A percentile compares a stretch with the other conserved stretches of the same genome.
Conservation (phyloP, 2,329 filamentous ascomycete species). For the Exophiala mesophila region DNA sequence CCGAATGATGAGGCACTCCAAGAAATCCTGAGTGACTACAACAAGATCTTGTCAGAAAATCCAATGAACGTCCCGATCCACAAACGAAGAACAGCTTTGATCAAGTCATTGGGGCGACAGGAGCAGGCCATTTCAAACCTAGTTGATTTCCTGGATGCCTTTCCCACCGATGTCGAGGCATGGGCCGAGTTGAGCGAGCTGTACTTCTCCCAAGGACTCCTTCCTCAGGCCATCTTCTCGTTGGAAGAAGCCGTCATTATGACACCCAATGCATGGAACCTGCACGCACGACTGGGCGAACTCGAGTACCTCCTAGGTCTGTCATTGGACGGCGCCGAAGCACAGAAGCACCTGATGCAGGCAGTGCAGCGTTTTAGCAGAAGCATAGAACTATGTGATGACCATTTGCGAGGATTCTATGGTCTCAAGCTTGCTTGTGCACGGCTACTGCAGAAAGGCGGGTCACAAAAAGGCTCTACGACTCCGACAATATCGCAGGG, state of each 20-base stretch:
- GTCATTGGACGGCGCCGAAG: conserved; percentile 34
- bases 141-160: conserved; percentile 70
- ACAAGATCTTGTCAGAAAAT: conserved; percentile 66
- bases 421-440: conserved; percentile 60
- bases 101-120: conserved; percentile 66
- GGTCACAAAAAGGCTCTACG: conserved; percentile 10
- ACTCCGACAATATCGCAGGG: conserved; percentile 14
- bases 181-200: conserved; percentile 90
- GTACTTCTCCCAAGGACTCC: conserved; percentile 74
- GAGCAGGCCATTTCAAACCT: conserved; percentile 71
- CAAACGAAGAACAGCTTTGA: conserved; percentile 76
- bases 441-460: conserved; percentile 18
- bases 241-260: conserved; percentile 86
- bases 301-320: conserved; percentile 59
- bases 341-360: conserved; percentile 56
- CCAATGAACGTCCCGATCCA: conserved; percentile 77
- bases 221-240: conserved; percentile 77
- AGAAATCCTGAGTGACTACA: conserved; percentile 69
- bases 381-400: conserved; percentile 88
- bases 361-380: conserved; percentile 81
- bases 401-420: conserved; percentile 88
- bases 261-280: conserved; percentile 90
- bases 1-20: conserved; percentile 61
- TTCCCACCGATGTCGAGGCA: conserved; percentile 83
- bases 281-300: conserved; percentile 84